Conservation (phyloP, 2,329 filamentous ascomycete species). For the Aspergillus eucalypticola region DNA sequence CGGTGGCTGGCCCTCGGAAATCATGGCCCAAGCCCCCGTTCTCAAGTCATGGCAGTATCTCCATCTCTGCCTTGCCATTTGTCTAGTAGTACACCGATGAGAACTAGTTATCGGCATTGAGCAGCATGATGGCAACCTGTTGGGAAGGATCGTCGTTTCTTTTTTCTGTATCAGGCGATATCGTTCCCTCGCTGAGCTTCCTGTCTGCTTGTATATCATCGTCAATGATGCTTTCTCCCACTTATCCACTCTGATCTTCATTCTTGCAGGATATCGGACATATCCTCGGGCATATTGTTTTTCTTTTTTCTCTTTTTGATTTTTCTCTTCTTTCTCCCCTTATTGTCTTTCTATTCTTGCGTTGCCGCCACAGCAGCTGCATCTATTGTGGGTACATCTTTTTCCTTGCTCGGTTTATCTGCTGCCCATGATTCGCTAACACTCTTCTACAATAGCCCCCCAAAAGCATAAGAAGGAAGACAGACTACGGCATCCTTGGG, state of each 20-base stretch:
- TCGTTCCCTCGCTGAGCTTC: constrained; percentile 20
- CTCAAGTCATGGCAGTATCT: constrained; percentile 13
- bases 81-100: constrained; percentile 9
- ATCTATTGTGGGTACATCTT: constrained; percentile 9
- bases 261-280: constrained; percentile 24
- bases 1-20: constrained; percentile 18
- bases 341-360: constrained; percentile 18
- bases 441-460: background rate
- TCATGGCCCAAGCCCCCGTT: constrained; percentile 13
- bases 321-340: background rate
- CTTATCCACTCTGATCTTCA: constrained; percentile 10
- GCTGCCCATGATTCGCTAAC: constrained; percentile 3
- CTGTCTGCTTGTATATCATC: constrained; percentile 20
- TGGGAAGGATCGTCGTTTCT: constrained; percentile 20
- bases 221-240: constrained; percentile 19
- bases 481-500: constrained; percentile 3
- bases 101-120: constrained; percentile 7
- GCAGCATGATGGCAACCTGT: background rate
- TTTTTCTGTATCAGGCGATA: constrained; percentile 19
- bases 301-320: constrained; percentile 7
- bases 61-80: constrained; percentile 12
- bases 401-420: constrained; percentile 8
- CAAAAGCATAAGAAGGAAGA: constrained; percentile 12
- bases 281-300: constrained; percentile 21
- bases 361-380: constrained; percentile 15